These are phyloP conservation scores for Sclerotinia minor DNA, from an alignment of 2,329 filamentous ascomycete species.

Conservation along the genomic window DNA sequence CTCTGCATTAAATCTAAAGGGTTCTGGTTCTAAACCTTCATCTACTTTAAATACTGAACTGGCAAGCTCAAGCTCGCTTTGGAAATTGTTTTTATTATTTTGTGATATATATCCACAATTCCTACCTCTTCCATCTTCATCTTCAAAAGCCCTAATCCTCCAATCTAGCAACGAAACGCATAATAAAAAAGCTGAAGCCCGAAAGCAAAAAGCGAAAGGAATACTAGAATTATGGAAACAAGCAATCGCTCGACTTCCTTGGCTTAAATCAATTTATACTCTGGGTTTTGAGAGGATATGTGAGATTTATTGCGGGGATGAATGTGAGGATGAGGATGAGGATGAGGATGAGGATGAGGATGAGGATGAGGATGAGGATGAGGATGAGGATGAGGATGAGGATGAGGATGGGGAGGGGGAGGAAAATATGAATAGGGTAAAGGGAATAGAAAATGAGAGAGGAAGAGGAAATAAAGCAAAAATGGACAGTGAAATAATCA, in stretches of 20 bases:
- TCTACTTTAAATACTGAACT: slow-evolving; percentile 40
- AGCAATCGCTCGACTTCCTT: slow-evolving; percentile 59
- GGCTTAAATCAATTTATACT: slow-evolving; percentile 62
- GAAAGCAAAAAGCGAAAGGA: background rate
- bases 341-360: slow-evolving; percentile 44
- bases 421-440: slow-evolving; percentile 27
- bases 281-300: slow-evolving; percentile 52
- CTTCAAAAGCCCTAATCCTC: background rate
- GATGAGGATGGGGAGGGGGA: slow-evolving; percentile 41
- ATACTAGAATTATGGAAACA: slow-evolving; percentile 54
- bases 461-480: slow-evolving; percentile 44
- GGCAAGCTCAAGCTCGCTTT: slow-evolving; percentile 46
- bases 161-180: background rate
- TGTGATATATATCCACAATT: slow-evolving; percentile 46
- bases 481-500: background rate
- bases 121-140: slow-evolving; percentile 19
- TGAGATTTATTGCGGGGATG: background rate
- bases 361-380: slow-evolving; percentile 45
- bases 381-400: too few species aligned
- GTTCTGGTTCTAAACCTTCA: slow-evolving; percentile 47
- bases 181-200: background rate
- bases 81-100: slow-evolving; percentile 54
- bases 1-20: slow-evolving; percentile 2
- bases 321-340: slow-evolving; percentile 12
- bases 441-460: too few species aligned